phyloP scores from a whole-genome alignment of 371 early-diverging fungal species.

The Apophysomyces variabilis region DNA sequence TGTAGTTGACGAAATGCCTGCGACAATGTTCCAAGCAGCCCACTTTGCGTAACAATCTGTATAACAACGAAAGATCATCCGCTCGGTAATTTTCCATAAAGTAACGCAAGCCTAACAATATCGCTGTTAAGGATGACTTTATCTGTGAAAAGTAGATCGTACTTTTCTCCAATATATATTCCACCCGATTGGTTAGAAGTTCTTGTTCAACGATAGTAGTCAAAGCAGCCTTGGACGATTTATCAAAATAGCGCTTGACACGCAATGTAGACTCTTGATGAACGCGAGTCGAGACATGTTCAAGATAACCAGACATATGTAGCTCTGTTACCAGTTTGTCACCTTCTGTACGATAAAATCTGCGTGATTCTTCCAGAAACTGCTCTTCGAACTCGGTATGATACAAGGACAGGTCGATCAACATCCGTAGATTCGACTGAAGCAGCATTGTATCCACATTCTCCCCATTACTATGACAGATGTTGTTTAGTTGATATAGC shows the following conservation, averaged over 20 bases:
- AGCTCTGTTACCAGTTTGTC: constrained; percentile 53
- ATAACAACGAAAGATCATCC: constrained; percentile 69
- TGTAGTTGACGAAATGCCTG: constrained; percentile 37
- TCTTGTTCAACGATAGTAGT: constrained; percentile 70
- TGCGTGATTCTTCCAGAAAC: constrained; percentile 65
- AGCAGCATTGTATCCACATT: constrained; percentile 57
- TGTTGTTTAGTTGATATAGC: neutral
- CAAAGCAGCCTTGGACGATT: constrained; percentile 73
- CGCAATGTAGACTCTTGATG: constrained; percentile 71
- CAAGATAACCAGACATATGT: constrained; percentile 69
- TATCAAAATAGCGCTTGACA: constrained; percentile 73
- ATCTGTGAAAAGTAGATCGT: neutral
- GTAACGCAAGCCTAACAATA: constrained; percentile 55
- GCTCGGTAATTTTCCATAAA: constrained; percentile 65
- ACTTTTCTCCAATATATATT: constrained; percentile 70
- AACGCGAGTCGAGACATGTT: constrained; percentile 69
- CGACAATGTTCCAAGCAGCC: constrained; percentile 37
- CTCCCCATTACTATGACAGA: constrained; percentile 42
- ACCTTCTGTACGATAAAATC: constrained; percentile 76
- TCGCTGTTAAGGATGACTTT: neutral
- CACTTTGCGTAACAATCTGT: constrained; percentile 42
- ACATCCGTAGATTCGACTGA: constrained; percentile 73
- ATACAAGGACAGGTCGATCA: constrained; percentile 82
- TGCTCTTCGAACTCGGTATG: constrained; percentile 68
- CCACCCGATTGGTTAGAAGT: constrained; percentile 68